Evolutionary conservation across 2,329 filamentous ascomycete species (phyloP), one percentile per base, ranked within the genome.

Genomic region (Neospermospora avenae): DNA sequence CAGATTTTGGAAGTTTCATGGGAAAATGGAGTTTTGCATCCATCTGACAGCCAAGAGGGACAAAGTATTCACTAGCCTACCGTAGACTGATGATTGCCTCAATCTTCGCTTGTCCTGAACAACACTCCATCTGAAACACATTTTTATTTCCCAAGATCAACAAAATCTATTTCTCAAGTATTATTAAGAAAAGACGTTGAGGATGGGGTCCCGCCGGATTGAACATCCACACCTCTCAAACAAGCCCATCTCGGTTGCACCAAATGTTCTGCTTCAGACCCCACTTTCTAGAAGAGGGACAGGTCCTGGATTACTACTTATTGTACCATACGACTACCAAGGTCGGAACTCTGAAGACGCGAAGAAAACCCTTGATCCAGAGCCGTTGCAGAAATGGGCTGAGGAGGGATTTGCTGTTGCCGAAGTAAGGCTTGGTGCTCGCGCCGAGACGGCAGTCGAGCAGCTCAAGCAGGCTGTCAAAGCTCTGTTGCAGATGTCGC

Each of bases 361-460:
- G 13, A 59, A 44, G 11, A 60, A 62, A 41, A 62, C 57, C n/a
- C 49, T 67, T 3, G 65, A 67, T 62, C 65, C 65, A 8, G 64
- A 63, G n/a, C 73, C 73, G 4, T 49, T 70, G 41, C 68, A 70
- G 46, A 75, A 76, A 68, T 76, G 73, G 73, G 74, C 74, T 7
- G 73, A 75, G 52, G 73, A 75, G 56, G 72, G 73, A 3, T 76
- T 71, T 60, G 65, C 70, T 1, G 71, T 73, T 7, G 70, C 74
- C 25, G 58, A 63, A 49, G 59, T 63, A 2, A 61, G 55, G 16
- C 28, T 51, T 2, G 34, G 22, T 35, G 52, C 31, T 14, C 22
- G 54, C 5, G 22, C 25, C 1, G 37, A 60, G 14, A 39, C 25
- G 20, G 56, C 16, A 2, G 25, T 52, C 37, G 52, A 52, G 16